Evolutionary conservation across 1,284 basidiomycete species (phyloP).

Genomic region (Fomitopsis schrenkii): DNA sequence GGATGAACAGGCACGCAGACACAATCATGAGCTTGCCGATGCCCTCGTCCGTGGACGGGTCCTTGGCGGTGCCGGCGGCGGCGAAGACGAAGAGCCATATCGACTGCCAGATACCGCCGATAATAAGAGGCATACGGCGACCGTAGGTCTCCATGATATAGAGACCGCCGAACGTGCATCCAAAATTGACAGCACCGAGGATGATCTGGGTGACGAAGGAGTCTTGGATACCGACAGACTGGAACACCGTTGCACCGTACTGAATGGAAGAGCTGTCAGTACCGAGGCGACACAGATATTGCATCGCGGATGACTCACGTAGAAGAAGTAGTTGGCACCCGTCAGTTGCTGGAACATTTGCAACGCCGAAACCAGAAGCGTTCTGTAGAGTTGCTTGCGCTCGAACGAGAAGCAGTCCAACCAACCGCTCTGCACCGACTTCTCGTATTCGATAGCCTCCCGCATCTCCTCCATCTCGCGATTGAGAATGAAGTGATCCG

Average conservation of each 20-base stretch:
- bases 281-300: neutral
- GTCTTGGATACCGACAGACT: conserved; percentile 62
- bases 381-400: conserved; percentile 58
- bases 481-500: conserved; percentile 40
- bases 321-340: conserved; percentile 68
- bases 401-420: conserved; percentile 53
- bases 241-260: conserved; percentile 69
- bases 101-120: conserved; percentile 72
- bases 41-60: conserved; percentile 42
- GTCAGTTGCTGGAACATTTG: conserved; percentile 78
- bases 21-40: conserved; percentile 74
- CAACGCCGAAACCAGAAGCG: conserved; percentile 61
- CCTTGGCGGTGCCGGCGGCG: conserved; percentile 64
- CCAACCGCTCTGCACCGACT: conserved; percentile 46
- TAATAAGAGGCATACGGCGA: conserved; percentile 56
- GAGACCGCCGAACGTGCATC: conserved; percentile 65
- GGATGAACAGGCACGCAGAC: conserved; percentile 75
- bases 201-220: conserved; percentile 74
- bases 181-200: conserved; percentile 66
- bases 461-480: conserved; percentile 49
- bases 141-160: conserved; percentile 71
- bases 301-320: conserved; percentile 27
- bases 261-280: conserved; percentile 5
- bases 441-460: conserved; percentile 44
- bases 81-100: conserved; percentile 79